These are phyloP conservation scores for Pseudogymnoascus sp. DNA, from an alignment of 2,329 filamentous ascomycete species.

Conservation along the genomic window DNA sequence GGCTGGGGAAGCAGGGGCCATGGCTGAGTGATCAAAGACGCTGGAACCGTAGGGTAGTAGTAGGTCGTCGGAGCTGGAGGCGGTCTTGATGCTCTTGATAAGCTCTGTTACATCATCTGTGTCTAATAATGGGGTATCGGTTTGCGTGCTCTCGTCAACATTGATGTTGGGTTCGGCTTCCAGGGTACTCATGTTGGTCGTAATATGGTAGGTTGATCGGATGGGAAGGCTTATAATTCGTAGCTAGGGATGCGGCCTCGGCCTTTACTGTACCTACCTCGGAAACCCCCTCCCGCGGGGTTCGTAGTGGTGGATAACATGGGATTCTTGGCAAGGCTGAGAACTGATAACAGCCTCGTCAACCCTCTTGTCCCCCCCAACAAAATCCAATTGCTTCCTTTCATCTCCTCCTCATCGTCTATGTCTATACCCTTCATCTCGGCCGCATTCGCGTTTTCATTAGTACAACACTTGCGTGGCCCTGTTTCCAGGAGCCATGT, in stretches of 20 bases:
- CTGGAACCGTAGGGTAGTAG: constrained; percentile 6
- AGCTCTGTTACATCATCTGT: constrained; percentile 22
- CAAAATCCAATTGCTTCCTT: neutral
- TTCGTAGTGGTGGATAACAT: neutral
- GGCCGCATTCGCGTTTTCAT: neutral
- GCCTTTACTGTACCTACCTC: neutral
- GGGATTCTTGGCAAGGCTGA: constrained; percentile 8
- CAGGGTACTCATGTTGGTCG: neutral
- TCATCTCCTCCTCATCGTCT: neutral
- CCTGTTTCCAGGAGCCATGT: neutral
- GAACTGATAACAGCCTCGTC: neutral
- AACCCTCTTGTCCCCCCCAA: neutral
- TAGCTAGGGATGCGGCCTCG: neutral
- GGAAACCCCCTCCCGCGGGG: neutral
- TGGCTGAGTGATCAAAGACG: constrained; percentile 27
- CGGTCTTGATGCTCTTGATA: constrained; percentile 25
- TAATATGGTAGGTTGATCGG: neutral
- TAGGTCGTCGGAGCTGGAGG: constrained; percentile 18
- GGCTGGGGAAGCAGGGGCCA: constrained; percentile 27
- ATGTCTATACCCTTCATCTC: neutral
- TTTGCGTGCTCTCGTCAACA: constrained; percentile 2
- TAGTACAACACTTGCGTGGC: neutral
- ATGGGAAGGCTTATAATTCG: neutral
- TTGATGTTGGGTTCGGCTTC: neutral
- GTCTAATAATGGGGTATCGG: neutral